A percentile compares a stretch with the other conserved stretches of the same genome.
Evolutionary conservation across 495 filamentous ascomycete species (phyloP).

Genomic region (Choiromyces venosus): DNA sequence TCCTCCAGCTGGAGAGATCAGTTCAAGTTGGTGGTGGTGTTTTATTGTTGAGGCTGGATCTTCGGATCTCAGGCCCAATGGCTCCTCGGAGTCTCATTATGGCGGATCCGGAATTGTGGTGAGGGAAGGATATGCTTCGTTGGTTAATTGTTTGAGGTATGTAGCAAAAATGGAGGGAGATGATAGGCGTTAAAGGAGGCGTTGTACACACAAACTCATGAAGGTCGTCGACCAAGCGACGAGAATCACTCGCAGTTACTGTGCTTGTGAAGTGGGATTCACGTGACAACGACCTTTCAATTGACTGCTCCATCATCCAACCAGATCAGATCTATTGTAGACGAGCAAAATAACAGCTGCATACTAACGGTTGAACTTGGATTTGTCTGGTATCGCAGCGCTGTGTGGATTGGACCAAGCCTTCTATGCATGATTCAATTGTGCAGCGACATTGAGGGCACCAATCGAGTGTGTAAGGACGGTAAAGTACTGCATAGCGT

Average conservation of each 20-base stretch:
- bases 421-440: neutral
- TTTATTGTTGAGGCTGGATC: neutral
- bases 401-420: neutral
- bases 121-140: neutral
- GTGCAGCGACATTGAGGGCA: neutral
- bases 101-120: neutral
- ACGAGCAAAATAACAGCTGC: neutral
- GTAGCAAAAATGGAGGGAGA: neutral
- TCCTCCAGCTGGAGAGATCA: neutral
- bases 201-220: neutral
- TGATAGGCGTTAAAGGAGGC: neutral
- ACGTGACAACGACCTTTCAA: neutral
- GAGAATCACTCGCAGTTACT: neutral
- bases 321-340: neutral
- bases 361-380: neutral
- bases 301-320: neutral
- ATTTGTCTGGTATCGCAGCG: neutral
- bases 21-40: neutral
- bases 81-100: neutral
- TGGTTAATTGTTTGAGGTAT: neutral
- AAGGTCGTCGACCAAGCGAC: neutral
- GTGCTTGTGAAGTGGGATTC: neutral
- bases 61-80: neutral
- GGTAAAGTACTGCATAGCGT: neutral
- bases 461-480: neutral